Evolutionary conservation across 75 land plant species (phyloP), one percentile per base, ranked within the genome.

Genomic region (Ceratopteris richardii): DNA sequence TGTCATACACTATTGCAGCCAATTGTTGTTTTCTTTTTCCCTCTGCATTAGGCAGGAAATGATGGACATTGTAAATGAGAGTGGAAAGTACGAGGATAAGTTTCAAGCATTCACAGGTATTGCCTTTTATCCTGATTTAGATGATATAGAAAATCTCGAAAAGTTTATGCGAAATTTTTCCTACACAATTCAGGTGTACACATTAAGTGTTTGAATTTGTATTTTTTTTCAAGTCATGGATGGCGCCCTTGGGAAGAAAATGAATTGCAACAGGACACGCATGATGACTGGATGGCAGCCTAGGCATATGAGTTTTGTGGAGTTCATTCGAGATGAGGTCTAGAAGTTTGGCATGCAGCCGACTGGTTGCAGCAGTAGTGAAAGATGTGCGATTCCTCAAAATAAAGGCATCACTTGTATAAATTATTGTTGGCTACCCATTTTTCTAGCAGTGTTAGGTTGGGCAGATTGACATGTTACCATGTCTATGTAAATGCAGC

Each of bases 21-120:
- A 11, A 18, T 28, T 56, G 6, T 19, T 10, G 12, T 5, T 37
- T 11, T 27, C 23, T 17, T 10, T 16, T 25, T 21, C 58, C 10
- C 28, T 56, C 14, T 24, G 9, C 10, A 7, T 27, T 81, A 87
- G 91, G 80, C 87, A 81, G 53, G 96, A 85, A 51, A 47, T 90
- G 1, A 90, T 90, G 90, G 96, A 80, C 44, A 71, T 53, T 61
- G 77, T 76, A 1, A 57, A 46, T 48, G 76, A 62, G 66, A 85
- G 87, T 68, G 86, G 86, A 29, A 90, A 77, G 60, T 83, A 73
- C 58, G 70, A 66, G 56, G 81, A 75, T 26, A 74, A 76, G 39
- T 90, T 90, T 67, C 56, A 64, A 30, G 72, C 54, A 27, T 90
- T 90, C 54, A 85, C 90, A 39, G 85, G 95, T 81, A 73, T 46